phyloP scores from a whole-genome alignment of 805 yeast genomes.

The Starmerella bombi region DNA sequence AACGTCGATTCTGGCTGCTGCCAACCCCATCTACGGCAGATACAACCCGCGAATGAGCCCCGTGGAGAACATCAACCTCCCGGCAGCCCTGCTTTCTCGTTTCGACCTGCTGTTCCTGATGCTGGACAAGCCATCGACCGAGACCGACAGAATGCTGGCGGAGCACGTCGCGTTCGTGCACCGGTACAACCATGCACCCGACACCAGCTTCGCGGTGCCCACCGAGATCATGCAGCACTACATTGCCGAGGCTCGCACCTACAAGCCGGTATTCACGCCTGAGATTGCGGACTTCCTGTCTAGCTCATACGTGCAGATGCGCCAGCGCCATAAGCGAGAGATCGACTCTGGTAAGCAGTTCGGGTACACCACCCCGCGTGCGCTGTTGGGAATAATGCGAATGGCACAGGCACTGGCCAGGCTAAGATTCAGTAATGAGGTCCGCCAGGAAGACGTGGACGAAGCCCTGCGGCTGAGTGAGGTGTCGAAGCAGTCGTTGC shows the following conservation, averaged over 20 bases:
- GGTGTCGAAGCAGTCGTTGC: constrained; percentile 76
- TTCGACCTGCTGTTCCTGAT: constrained; percentile 81
- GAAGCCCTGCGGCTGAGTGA: constrained; percentile 81
- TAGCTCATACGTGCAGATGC: constrained; percentile 72
- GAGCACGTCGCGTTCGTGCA: constrained; percentile 92
- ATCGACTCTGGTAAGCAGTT: constrained; percentile 50
- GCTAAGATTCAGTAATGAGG: constrained; percentile 62
- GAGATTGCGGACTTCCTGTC: constrained; percentile 80
- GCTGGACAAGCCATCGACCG: constrained; percentile 70
- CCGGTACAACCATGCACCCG: constrained; percentile 82
- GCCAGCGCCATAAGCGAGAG: constrained; percentile 78
- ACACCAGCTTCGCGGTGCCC: constrained; percentile 54
- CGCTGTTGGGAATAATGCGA: constrained; percentile 79
- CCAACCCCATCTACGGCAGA: constrained; percentile 93
- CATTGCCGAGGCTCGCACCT: constrained; percentile 71
- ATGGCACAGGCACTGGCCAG: constrained; percentile 91
- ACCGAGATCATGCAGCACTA: constrained; percentile 73
- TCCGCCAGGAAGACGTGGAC: constrained; percentile 72
- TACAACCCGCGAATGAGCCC: constrained; percentile 86
- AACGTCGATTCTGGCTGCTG: constrained; percentile 91
- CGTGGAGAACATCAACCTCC: constrained; percentile 86
- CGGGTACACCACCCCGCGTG: constrained; percentile 90
- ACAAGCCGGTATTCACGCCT: constrained; percentile 70
- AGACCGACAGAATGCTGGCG: constrained; percentile 74
- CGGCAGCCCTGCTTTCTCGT: constrained; percentile 91